These are phyloP conservation scores for Dimargaris xerosporica DNA, from an alignment of 192 early-diverging fungal species.

Conservation along the genomic window DNA sequence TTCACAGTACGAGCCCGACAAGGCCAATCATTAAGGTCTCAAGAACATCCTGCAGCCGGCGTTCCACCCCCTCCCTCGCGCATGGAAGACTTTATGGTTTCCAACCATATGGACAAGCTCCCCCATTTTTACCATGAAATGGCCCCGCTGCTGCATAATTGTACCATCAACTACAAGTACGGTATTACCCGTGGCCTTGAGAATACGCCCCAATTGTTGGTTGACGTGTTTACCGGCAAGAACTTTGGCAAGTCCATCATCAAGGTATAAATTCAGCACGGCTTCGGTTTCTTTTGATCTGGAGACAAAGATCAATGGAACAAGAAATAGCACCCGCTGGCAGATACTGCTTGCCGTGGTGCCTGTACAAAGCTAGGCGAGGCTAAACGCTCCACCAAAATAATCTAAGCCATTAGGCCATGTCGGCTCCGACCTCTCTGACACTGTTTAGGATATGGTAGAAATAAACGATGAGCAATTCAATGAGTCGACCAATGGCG, in stretches of 20 bases:
- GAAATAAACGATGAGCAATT: no score
- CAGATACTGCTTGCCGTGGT: no score
- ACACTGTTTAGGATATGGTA: no score
- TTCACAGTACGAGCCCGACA: constrained; percentile 44
- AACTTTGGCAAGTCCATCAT: constrained; percentile 56
- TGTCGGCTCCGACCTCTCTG: no score
- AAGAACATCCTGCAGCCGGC: constrained; percentile 39
- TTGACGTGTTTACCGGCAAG: constrained; percentile 42
- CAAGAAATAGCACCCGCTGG: no score
- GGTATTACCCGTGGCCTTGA: constrained; percentile 49
- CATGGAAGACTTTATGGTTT: constrained; percentile 47
- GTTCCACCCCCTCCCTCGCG: no score
- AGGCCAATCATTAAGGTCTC: constrained; percentile 31
- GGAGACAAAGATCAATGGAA: no score
- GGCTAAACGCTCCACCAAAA: no score
- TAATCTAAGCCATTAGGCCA: no score
- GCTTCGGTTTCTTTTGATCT: no score
- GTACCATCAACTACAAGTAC: constrained; percentile 41
- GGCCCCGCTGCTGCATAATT: constrained; percentile 33
- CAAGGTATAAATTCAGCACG: constrained; percentile 30
- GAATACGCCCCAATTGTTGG: constrained; percentile 36
- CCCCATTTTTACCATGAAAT: constrained; percentile 41
- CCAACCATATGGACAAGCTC: constrained; percentile 26
- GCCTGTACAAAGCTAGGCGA: no score
- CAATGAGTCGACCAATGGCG: no score